Conservation (phyloP, 371 early-diverging fungal genomes). For the Mucor indicus region DNA sequence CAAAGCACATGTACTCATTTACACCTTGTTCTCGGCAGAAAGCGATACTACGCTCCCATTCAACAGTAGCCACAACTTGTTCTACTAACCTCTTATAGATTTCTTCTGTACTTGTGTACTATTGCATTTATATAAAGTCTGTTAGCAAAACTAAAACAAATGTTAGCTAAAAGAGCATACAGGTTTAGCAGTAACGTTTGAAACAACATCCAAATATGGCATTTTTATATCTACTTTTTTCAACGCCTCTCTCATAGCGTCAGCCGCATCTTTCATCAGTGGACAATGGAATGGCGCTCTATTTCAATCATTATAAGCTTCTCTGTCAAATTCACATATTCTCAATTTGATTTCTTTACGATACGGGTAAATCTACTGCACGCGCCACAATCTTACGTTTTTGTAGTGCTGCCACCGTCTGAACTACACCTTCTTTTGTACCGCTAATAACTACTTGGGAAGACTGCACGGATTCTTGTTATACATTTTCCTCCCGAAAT, state of each 20-base stretch:
- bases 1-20: constrained; percentile 80
- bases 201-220: constrained; percentile 82
- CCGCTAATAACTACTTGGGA: constrained; percentile 91
- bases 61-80: constrained; percentile 85
- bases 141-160: too few relatives aligned
- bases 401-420: constrained; percentile 78
- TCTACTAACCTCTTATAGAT: constrained; percentile 67
- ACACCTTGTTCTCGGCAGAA: constrained; percentile 76
- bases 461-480: constrained; percentile 41
- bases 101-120: constrained; percentile 48
- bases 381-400: constrained; percentile 76
- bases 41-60: constrained; percentile 85
- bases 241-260: constrained; percentile 70
- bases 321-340: too few relatives aligned
- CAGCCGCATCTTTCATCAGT: constrained; percentile 87
- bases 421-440: constrained; percentile 81
- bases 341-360: constrained; percentile 45
- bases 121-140: too few relatives aligned
- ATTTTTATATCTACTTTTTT: constrained; percentile 55
- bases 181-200: constrained; percentile 88
- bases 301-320: too few relatives aligned
- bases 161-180: constrained; percentile 41
- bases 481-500: too few relatives aligned
- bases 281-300: constrained; percentile 94
- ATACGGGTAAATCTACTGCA: constrained; percentile 88